phyloP scores from a whole-genome alignment of 805 yeast species.

The Yarrowia divulgata region DNA sequence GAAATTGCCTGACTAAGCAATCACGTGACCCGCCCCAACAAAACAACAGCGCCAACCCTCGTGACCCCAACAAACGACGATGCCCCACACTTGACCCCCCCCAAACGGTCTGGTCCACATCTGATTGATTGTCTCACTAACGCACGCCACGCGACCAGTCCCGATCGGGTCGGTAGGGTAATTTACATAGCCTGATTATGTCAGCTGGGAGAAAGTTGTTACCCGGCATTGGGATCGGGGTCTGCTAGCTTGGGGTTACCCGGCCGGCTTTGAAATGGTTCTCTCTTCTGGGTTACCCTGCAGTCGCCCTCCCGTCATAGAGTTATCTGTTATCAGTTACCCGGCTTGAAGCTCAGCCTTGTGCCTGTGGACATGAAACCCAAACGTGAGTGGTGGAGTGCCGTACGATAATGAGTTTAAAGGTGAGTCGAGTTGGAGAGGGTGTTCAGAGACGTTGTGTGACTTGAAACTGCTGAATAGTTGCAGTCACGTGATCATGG shows the following conservation, averaged over 20 bases:
- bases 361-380: conserved; percentile 10
- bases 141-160: conserved; percentile 26
- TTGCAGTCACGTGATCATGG: too few species aligned
- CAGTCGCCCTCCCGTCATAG: background rate
- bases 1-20: background rate
- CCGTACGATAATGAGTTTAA: background rate
- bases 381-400: conserved; percentile 11
- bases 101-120: too few species aligned
- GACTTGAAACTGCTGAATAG: too few species aligned
- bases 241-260: background rate
- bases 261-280: background rate
- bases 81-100: too few species aligned
- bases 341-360: background rate
- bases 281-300: background rate
- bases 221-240: background rate
- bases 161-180: conserved; percentile 16
- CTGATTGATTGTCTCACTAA: background rate
- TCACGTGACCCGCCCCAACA: too few species aligned
- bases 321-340: conserved; percentile 29
- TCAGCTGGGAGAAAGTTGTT: background rate
- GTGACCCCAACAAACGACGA: too few species aligned
- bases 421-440: too few species aligned
- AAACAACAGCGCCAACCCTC: too few species aligned
- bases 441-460: too few species aligned
- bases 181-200: conserved; percentile 11